Evolutionary conservation across 2,329 filamentous ascomycete species (phyloP), one percentile per base, ranked within the genome.

Genomic region (Acephala macrosclerotiorum): DNA sequence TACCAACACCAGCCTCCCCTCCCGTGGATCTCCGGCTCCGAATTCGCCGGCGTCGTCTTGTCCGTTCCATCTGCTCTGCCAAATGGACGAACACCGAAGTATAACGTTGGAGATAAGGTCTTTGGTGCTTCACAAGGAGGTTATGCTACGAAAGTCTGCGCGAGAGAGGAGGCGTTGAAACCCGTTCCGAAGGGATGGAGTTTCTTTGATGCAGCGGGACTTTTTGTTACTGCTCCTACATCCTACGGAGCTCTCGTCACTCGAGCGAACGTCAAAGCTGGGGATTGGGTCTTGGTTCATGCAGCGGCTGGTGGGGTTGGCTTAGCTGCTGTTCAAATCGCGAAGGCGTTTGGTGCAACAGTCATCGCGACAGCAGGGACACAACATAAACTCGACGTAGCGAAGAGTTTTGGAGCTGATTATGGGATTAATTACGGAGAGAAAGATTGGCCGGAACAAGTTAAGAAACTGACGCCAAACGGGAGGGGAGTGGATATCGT

Each of bases 311-410:
- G 95, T 2, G 95, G 95, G 18, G 95, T 97, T 12, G 95, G 95
- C 0, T 82, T 97, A 1, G 93, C 94, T 1, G 95, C 95, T 4
- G 94, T 98, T 26, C 95, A 97, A 78, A 89, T 98, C 67, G 95
- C 95, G 33, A 97, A 97, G 80, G 95, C 94, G 0, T 89, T 91
- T 60, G 95, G 95, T 7, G 95, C 95, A 11, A 96, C 86, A 2
- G 95, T 98, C n/a, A 90, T 98, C 68, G 95, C 95, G 4, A 97
- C 95, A 0, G 95, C 94, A 0, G 93, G 94, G 1, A 92, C 91
- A 1, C 78, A 87, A 72, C 87, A 90, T 60, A 98, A 98, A 80
- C 85, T 94, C 9, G 86, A 91, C 63, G 87, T 97, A 11, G 95
- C 94, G 57, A 85, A 84, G 70, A 81, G 84, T 2, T 98, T 93